Evolutionary conservation across 306 rosid species (phyloP).

Genomic region (Glycyrrhiza uralensis): DNA sequence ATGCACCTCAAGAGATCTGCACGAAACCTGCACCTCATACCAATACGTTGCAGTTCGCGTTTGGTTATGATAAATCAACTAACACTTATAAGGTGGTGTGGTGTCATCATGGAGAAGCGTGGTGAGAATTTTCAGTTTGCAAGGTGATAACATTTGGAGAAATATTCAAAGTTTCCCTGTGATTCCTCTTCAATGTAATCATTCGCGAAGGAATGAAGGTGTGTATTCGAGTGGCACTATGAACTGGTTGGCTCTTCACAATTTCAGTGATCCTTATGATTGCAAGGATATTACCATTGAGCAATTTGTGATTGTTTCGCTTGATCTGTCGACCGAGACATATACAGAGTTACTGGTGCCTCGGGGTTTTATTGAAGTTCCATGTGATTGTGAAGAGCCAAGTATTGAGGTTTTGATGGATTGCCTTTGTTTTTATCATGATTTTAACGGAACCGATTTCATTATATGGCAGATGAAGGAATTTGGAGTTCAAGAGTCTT

Average conservation of each 20-base stretch:
- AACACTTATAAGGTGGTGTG: neutral
- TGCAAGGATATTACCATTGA: neutral
- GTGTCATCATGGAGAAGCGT: neutral
- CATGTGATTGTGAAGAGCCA: neutral
- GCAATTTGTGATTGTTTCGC: neutral
- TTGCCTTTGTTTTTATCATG: neutral
- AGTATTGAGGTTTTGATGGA: neutral
- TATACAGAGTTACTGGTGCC: neutral
- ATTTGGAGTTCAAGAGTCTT: neutral
- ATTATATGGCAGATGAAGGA: neutral
- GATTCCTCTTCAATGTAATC: neutral
- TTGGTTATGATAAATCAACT: neutral
- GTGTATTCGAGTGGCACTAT: neutral
- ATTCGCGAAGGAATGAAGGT: neutral
- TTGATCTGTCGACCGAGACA: neutral
- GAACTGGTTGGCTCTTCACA: neutral
- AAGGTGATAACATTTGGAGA: neutral
- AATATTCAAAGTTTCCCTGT: neutral
- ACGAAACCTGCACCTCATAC: no score
- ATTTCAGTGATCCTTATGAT: neutral
- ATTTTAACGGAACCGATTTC: neutral
- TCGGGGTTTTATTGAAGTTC: neutral
- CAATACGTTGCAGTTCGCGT: neutral
- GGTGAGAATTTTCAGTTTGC: neutral
- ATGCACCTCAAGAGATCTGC: no score